phyloP scores from a whole-genome alignment of 129 eudicot species.

The Escallonia herrerae region DNA sequence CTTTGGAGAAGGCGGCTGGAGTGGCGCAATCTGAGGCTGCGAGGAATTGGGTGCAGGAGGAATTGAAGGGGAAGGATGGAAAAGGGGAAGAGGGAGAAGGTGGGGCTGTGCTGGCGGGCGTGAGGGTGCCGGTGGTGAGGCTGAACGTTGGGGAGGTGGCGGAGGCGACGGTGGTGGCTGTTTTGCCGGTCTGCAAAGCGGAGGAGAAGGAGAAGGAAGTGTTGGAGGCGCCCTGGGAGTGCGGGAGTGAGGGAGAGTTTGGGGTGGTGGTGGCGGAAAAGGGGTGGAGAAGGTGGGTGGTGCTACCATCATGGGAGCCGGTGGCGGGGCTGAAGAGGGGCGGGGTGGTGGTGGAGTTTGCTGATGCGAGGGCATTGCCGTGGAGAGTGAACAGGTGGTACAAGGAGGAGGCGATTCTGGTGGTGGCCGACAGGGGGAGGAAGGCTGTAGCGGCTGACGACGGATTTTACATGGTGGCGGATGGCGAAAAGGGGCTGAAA shows the following conservation, averaged over 20 bases:
- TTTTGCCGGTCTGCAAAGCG: constrained; percentile 66
- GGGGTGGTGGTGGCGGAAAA: constrained; percentile 73
- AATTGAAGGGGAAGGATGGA: constrained; percentile 39
- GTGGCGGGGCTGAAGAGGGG: constrained; percentile 49
- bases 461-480: constrained; percentile 51
- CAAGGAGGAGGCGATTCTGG: constrained; percentile 60
- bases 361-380: constrained; percentile 67
- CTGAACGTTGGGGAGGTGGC: constrained; percentile 69
- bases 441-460: constrained; percentile 50
- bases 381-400: constrained; percentile 68
- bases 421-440: constrained; percentile 61
- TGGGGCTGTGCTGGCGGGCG: constrained; percentile 20
- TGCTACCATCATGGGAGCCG: constrained; percentile 74
- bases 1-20: constrained; percentile 49
- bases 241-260: constrained; percentile 44
- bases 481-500: constrained; percentile 40
- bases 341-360: constrained; percentile 69
- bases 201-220: constrained; percentile 45
- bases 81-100: constrained; percentile 18
- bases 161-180: constrained; percentile 45
- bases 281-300: constrained; percentile 77
- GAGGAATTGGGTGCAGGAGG: constrained; percentile 26
- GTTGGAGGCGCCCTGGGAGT: constrained; percentile 74
- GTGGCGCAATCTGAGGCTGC: constrained; percentile 47
- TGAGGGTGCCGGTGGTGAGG: constrained; percentile 77